phyloP scores from a whole-genome alignment of 2,329 filamentous ascomycete genomes.

The Xylaria sp. region DNA sequence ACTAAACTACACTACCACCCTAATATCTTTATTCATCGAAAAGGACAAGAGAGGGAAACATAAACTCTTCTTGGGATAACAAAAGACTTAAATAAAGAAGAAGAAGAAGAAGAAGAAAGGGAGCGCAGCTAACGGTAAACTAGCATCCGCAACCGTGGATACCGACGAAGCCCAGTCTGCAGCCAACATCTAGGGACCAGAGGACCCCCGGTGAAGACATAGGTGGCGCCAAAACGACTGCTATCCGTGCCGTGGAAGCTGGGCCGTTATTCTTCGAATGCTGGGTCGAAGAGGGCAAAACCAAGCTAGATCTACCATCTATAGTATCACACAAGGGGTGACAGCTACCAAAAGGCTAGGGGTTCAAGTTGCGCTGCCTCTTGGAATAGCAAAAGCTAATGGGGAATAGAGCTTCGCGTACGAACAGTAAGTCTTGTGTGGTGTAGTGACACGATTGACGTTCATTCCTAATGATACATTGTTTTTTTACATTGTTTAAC shows the following conservation, averaged over 20 bases:
- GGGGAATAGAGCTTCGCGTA: neutral
- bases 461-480: constrained; percentile 19
- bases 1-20: too few relatives aligned
- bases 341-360: neutral
- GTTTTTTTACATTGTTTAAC: constrained; percentile 4
- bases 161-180: constrained; percentile 56
- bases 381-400: too few relatives aligned
- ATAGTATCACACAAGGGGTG: constrained; percentile 15
- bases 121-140: constrained; percentile 10
- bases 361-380: neutral
- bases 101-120: neutral
- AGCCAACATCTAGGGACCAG: constrained; percentile 45
- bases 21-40: too few relatives aligned
- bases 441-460: neutral
- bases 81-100: neutral
- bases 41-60: too few relatives aligned
- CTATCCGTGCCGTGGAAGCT: constrained; percentile 60
- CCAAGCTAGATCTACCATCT: constrained; percentile 42
- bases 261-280: constrained; percentile 69
- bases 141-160: constrained; percentile 68
- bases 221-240: constrained; percentile 50
- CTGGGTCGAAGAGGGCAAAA: constrained; percentile 65
- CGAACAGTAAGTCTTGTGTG: constrained; percentile 1
- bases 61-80: neutral
- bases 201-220: constrained; percentile 43